These are phyloP conservation scores for Heimioporus sp. DNA, from an alignment of 768 basidiomycete species.

Conservation along the genomic window DNA sequence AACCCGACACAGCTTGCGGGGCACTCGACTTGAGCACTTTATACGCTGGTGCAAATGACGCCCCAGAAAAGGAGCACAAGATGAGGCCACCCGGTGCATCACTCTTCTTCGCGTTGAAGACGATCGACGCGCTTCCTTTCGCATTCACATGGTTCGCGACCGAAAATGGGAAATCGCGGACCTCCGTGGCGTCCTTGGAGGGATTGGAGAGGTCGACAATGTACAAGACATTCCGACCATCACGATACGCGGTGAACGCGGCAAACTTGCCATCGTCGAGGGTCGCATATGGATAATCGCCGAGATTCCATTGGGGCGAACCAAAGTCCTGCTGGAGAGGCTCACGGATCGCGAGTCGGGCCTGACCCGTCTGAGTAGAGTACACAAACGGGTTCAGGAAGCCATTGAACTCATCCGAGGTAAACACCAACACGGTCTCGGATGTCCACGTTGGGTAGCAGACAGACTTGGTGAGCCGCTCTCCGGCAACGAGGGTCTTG, in stretches of 20 bases:
- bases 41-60: conserved; percentile 23
- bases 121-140: conserved; percentile 22
- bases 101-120: conserved; percentile 34
- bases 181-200: conserved; percentile 22
- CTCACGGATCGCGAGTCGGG: conserved; percentile 31
- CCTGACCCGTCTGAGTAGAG: conserved; percentile 31
- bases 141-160: conserved; percentile 22
- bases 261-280: conserved; percentile 32
- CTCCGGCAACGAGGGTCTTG: conserved; percentile 48
- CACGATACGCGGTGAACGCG: conserved; percentile 31
- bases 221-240: conserved; percentile 36
- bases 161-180: conserved; percentile 35
- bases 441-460: conserved; percentile 60
- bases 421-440: conserved; percentile 57
- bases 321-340: conserved; percentile 57
- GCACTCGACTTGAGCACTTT: conserved; percentile 25
- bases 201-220: conserved; percentile 24
- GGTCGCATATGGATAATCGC: conserved; percentile 45
- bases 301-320: conserved; percentile 54
- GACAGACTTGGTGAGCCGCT: conserved; percentile 48
- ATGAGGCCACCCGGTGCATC: conserved; percentile 33
- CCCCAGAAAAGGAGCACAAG: conserved; percentile 23
- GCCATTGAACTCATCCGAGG: conserved; percentile 56
- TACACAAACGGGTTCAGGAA: conserved; percentile 69
- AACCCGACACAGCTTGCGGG: conserved; percentile 6